A percentile compares a stretch with the other conserved stretches of the same genome.
Evolutionary conservation across 139 green algal genomes (phyloP).

Genomic region (Chlorella sp.): DNA sequence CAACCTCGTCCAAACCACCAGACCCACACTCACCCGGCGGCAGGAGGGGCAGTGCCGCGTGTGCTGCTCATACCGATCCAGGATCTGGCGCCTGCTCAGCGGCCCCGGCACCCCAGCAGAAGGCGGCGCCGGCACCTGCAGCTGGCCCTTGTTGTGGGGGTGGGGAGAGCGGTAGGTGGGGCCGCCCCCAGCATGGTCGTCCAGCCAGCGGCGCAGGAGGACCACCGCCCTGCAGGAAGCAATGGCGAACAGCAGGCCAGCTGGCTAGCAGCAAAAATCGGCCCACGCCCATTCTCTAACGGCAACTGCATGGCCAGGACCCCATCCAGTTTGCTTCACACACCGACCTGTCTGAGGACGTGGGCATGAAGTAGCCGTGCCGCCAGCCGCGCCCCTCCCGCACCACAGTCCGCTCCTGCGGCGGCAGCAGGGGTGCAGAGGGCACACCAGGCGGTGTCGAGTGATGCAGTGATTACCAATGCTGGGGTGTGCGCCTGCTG

Average conservation of each 20-base stretch:
- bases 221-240: conserved; percentile 21
- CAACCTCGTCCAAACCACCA: not conserved
- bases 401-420: conserved; percentile 6
- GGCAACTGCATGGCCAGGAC: not conserved
- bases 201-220: conserved; percentile 43
- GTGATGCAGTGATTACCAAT: too few species aligned
- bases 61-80: conserved; percentile 50
- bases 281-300: too few species aligned
- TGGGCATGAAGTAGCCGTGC: conserved; percentile 39
- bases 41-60: conserved; percentile 51
- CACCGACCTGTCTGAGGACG: conserved; percentile 38
- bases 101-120: not conserved
- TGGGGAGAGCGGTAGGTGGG: not conserved
- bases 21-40: conserved; percentile 27
- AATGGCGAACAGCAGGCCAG: not conserved
- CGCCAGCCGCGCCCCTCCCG: conserved; percentile 31
- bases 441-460: too few species aligned
- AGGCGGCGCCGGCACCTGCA: not conserved
- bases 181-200: conserved; percentile 28
- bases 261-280: not conserved
- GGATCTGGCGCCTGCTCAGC: conserved; percentile 27
- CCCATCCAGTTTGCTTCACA: too few species aligned
- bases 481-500: too few species aligned
- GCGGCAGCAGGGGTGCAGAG: not conserved
- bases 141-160: too few species aligned